Evolutionary conservation across 805 yeast genomes (phyloP), one percentile per base, ranked within the genome.

Genomic region (Clavispora vitiphila): DNA sequence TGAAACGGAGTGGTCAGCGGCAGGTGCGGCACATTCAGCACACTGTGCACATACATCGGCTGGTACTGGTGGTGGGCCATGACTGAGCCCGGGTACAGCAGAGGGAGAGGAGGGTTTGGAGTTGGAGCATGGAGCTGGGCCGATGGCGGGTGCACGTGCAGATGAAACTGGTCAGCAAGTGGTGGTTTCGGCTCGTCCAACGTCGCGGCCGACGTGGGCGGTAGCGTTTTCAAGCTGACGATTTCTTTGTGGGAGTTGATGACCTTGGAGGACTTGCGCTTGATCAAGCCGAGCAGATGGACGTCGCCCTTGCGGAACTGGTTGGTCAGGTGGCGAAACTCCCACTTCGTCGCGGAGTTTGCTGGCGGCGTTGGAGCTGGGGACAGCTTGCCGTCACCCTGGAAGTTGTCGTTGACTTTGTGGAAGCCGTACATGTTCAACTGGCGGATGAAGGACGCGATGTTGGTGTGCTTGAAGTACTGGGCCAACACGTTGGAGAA

Each of bases 251-350:
- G 71, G 15, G 62, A 51, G 46, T 58, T 60, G 35, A 62, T 55
- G 42, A 65, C 68, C 47, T 66, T 67, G 34, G 64, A 61, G 30
- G 93, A 78, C 36, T 96, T 67, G 47, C 98, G 72, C 61, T 87
- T 90, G 58, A 90, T 91, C 12, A 76, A 70, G 41, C 85, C 77
- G 46, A 90, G 65, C 9, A 83, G 71, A 34, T 81, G 93, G 12
- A 79, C 62, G 58, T 89, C 93, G 32, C 96, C 96, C 39, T 87
- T 81, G 50, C 78, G 76, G 65, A 90, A 90, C 45, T 76, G 74
- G 26, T 84, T 86, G 3, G 86, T 80, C 21, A 86, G 78, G 59
- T 90, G 98, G 43, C 81, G 80, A 63, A 90, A 90, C 65, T 91
- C 97, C 98, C 98, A 90, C 36, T 53, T 51, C 41, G 51, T 47